Conservation (phyloP, 2,329 filamentous ascomycete genomes). For the Aspergillus oerlinghausenensis region DNA sequence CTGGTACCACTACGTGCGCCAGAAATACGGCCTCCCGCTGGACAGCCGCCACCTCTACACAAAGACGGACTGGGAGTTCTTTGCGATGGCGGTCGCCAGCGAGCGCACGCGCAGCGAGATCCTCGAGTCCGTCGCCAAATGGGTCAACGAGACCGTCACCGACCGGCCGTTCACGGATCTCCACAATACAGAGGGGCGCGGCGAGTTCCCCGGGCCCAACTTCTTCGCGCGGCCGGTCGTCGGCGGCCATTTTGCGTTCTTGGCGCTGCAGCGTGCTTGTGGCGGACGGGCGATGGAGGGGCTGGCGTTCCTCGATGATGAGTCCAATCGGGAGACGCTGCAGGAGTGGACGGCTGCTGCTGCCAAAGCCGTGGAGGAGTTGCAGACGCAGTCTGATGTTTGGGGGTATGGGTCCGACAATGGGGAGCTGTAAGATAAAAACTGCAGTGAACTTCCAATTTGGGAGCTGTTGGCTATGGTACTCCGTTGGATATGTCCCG, state of each 20-base stretch:
- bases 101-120: constrained; percentile 66
- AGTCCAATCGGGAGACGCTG: constrained; percentile 9
- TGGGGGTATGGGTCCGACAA: constrained; percentile 14
- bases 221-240: constrained; percentile 83
- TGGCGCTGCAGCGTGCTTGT: constrained; percentile 77
- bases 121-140: constrained; percentile 66
- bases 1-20: constrained; percentile 75
- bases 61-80: constrained; percentile 90
- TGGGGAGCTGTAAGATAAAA: constrained; percentile 20
- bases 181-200: constrained; percentile 73
- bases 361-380: constrained; percentile 20
- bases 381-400: constrained; percentile 2
- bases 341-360: constrained; percentile 18
- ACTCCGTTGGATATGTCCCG: constrained; percentile 12
- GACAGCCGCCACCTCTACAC: constrained; percentile 79
- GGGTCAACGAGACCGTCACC: constrained; percentile 78
- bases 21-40: constrained; percentile 76
- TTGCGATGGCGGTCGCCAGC: constrained; percentile 73
- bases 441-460: not conserved
- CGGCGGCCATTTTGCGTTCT: constrained; percentile 78
- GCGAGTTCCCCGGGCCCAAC: constrained; percentile 66
- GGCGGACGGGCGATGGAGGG: constrained; percentile 61
- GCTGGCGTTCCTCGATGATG: constrained; percentile 46
- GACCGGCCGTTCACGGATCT: constrained; percentile 76
- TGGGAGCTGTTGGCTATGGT: not conserved